Conservation (phyloP, 441 rosid species). For the Erodium trifolium region DNA sequence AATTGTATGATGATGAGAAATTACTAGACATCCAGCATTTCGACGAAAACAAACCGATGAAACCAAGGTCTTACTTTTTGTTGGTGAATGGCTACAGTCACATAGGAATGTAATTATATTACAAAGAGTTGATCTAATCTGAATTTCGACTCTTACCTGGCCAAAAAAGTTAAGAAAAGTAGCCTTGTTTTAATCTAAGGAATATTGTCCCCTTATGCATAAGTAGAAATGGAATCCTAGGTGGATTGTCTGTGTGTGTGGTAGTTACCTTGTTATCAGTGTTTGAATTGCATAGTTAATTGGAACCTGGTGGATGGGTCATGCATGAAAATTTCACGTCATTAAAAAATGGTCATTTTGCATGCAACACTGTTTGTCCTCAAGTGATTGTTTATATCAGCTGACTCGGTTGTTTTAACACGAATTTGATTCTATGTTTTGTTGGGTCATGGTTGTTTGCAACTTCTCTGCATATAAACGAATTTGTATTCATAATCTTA, state of each 20-base stretch:
- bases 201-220: conserved; percentile 5
- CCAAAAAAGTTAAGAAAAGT: not conserved
- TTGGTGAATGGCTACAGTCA: conserved; percentile 8
- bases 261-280: conserved; percentile 14
- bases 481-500: no score
- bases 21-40: not conserved
- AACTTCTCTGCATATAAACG: not conserved
- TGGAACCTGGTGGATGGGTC: not conserved
- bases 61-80: conserved; percentile 15
- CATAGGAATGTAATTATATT: not conserved
- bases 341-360: not conserved
- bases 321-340: conserved; percentile 1
- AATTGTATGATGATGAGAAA: no score
- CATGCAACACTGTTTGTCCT: no score
- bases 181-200: conserved; percentile 22
- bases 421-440: not conserved
- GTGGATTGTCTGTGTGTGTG: conserved; percentile 7
- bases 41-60: conserved; percentile 19
- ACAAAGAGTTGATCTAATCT: not conserved
- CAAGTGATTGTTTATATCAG: not conserved
- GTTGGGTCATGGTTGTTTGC: not conserved
- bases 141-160: not conserved
- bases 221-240: conserved; percentile 18
- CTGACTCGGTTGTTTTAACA: not conserved
- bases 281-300: not conserved